Evolutionary conservation across 2,329 filamentous ascomycete genomes (phyloP).

Genomic region (Colletotrichum trifolii): DNA sequence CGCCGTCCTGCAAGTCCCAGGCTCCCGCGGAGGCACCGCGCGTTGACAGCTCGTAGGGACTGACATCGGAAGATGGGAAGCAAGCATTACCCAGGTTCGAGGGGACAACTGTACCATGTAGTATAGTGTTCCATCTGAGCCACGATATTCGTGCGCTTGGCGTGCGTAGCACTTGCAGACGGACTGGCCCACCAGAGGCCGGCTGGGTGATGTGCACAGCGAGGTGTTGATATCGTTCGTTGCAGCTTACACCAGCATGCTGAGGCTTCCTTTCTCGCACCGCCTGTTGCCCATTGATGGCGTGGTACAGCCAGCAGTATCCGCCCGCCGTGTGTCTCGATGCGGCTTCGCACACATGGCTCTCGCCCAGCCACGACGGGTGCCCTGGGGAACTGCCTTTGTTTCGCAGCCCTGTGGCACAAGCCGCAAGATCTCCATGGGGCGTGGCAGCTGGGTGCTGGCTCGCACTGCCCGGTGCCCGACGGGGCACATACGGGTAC

Average conservation of each 20-base stretch:
- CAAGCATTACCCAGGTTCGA: too few relatives aligned
- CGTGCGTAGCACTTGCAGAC: constrained; percentile 24
- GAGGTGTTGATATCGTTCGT: too few relatives aligned
- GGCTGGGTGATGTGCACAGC: not conserved
- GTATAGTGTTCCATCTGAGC: constrained; percentile 10
- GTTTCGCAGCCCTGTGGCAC: constrained; percentile 25
- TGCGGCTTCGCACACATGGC: constrained; percentile 24
- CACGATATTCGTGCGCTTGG: constrained; percentile 27
- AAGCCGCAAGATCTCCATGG: constrained; percentile 11
- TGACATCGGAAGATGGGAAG: too few relatives aligned
- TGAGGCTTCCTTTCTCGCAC: too few relatives aligned
- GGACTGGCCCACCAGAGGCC: not conserved
- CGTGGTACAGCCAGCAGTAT: constrained; percentile 16
- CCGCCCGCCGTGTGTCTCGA: constrained; percentile 26
- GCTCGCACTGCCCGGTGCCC: not conserved
- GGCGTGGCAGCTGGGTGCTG: constrained; percentile 21
- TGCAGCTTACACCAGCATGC: too few relatives aligned
- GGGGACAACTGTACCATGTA: not conserved
- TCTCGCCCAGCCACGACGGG: constrained; percentile 22
- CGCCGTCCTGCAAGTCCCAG: constrained; percentile 9
- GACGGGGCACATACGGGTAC: constrained; percentile 16
- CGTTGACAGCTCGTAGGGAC: not conserved
- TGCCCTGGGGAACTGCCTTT: constrained; percentile 27
- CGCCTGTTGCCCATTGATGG: constrained; percentile 2
- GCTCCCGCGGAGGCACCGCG: not conserved